Conservation (phyloP, 2,329 filamentous ascomycete species). For the Colletotrichum simmondsii region DNA sequence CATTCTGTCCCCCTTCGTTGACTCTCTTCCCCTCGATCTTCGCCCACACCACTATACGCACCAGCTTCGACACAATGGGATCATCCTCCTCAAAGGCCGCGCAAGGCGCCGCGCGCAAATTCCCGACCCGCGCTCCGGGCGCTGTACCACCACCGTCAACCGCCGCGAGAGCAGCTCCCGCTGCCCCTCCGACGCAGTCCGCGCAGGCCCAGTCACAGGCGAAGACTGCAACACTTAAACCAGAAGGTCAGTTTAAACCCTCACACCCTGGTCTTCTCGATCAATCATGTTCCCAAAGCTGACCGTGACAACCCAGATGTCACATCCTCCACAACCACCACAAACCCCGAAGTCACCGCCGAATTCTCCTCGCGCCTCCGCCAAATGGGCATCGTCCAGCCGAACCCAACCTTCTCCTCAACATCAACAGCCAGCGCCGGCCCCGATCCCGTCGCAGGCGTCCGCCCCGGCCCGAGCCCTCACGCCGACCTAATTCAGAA, state of each 20-base stretch:
- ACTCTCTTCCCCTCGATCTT: not conserved
- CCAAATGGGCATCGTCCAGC: slow-evolving; percentile 65
- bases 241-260: slow-evolving; percentile 42
- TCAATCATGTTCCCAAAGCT: not conserved
- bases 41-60: not conserved
- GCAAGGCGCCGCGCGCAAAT: slow-evolving; percentile 53
- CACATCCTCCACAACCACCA: slow-evolving; percentile 51
- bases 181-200: slow-evolving; percentile 35
- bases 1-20: not conserved
- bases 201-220: slow-evolving; percentile 25
- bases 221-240: slow-evolving; percentile 41
- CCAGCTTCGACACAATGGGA: slow-evolving; percentile 48
- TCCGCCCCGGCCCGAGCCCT: slow-evolving; percentile 12
- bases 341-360: slow-evolving; percentile 50
- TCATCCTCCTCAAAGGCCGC: slow-evolving; percentile 58
- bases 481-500: slow-evolving; percentile 23
- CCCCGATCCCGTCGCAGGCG: too few relatives aligned
- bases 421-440: slow-evolving; percentile 55
- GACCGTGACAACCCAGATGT: slow-evolving; percentile 45
- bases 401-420: slow-evolving; percentile 64
- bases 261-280: not conserved
- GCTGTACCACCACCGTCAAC: slow-evolving; percentile 36
- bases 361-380: slow-evolving; percentile 63
- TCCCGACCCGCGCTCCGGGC: slow-evolving; percentile 52
- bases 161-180: slow-evolving; percentile 21